Conservation (phyloP, 2,329 filamentous ascomycete species). For the Fusarium annulatum region DNA sequence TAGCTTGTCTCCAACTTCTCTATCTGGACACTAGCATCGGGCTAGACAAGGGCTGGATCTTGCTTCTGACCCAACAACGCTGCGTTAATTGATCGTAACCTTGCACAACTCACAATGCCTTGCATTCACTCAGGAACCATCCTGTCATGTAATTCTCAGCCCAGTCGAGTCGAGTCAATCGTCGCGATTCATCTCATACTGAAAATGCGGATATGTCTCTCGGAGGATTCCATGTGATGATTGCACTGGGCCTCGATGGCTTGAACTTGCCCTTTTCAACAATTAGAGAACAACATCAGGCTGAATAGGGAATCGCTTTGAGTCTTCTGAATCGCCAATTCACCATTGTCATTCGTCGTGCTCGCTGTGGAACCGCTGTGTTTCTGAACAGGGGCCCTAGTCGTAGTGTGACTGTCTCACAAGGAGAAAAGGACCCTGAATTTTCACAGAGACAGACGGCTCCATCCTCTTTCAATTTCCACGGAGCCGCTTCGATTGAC, state of each 20-base stretch:
- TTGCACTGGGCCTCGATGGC: slow-evolving; percentile 17
- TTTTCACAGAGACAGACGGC: slow-evolving; percentile 17
- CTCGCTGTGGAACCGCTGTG: slow-evolving; percentile 34
- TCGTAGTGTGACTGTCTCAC: slow-evolving; percentile 41
- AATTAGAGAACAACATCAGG: slow-evolving; percentile 2
- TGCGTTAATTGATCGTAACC: slow-evolving; percentile 31
- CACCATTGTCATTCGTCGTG: slow-evolving; percentile 30
- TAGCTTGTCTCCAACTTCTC: slow-evolving; percentile 35
- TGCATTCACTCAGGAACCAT: slow-evolving; percentile 28
- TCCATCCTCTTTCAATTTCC: slow-evolving; percentile 18
- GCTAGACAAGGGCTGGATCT: slow-evolving; percentile 40
- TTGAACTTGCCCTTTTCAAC: slow-evolving; percentile 1
- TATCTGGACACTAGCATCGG: slow-evolving; percentile 39
- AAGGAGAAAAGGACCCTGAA: slow-evolving; percentile 39
- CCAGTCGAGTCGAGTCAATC: slow-evolving; percentile 6
- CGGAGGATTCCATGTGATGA: slow-evolving; percentile 6
- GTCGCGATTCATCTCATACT: not conserved
- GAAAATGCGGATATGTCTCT: slow-evolving; percentile 26
- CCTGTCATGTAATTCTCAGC: slow-evolving; percentile 16
- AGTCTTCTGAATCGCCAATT: slow-evolving; percentile 29
- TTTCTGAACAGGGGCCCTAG: slow-evolving; percentile 39
- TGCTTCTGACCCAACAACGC: slow-evolving; percentile 38
- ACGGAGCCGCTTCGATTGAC: slow-evolving; percentile 27
- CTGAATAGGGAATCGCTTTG: slow-evolving; percentile 17
- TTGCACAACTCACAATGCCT: slow-evolving; percentile 35